These are phyloP conservation scores for Venturia asperata DNA, from an alignment of 2,329 filamentous ascomycete genomes.

Conservation along the genomic window DNA sequence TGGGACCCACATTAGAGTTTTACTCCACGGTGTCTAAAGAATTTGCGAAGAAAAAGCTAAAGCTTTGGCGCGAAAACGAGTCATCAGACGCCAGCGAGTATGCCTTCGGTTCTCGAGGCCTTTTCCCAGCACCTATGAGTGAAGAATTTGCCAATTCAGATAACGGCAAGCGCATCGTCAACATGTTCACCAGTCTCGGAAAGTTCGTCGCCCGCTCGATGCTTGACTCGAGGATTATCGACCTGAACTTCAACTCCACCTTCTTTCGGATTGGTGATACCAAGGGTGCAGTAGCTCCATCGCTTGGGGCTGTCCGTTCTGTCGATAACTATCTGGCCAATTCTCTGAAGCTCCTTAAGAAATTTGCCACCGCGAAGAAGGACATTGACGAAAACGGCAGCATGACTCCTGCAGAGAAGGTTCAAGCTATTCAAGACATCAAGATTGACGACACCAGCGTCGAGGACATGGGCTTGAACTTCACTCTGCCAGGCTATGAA, in stretches of 20 bases:
- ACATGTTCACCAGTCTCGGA: constrained; percentile 86
- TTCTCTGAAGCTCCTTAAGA: constrained; percentile 80
- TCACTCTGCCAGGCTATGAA: constrained; percentile 87
- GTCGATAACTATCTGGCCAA: constrained; percentile 82
- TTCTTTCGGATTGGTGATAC: constrained; percentile 91
- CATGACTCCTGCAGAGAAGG: constrained; percentile 63
- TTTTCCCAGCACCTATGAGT: constrained; percentile 89
- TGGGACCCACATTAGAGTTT: constrained; percentile 93
- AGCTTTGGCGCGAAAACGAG: constrained; percentile 92
- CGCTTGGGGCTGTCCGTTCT: constrained; percentile 78
- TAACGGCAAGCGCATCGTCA: constrained; percentile 78
- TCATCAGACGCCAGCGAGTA: constrained; percentile 66
- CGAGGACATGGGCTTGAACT: constrained; percentile 86
- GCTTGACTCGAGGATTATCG: constrained; percentile 96
- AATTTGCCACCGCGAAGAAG: constrained; percentile 76
- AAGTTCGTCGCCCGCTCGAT: constrained; percentile 97
- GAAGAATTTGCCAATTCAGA: constrained; percentile 66
- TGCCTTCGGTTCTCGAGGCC: constrained; percentile 72
- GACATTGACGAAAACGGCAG: constrained; percentile 65
- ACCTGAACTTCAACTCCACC: constrained; percentile 92
- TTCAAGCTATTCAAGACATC: constrained; percentile 60
- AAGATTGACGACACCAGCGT: constrained; percentile 67
- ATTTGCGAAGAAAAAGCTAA: constrained; percentile 94
- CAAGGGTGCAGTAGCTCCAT: constrained; percentile 62
- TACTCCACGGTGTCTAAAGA: constrained; percentile 97